Conservation (phyloP, 2,329 filamentous ascomycete species). For the Podosphaera xanthii region DNA sequence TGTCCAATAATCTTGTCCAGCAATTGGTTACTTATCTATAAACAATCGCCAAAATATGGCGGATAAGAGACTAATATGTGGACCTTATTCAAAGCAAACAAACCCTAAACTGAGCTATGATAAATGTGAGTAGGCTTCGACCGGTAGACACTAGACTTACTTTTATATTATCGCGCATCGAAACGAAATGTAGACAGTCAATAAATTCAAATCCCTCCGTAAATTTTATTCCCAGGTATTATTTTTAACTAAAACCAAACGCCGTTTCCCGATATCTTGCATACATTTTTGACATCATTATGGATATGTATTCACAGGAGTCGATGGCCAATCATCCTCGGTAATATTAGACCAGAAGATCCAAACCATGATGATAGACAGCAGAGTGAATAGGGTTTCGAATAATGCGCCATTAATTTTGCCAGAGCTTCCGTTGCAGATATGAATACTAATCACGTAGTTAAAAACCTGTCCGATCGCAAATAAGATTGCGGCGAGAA, state of each 20-base stretch:
- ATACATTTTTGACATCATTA: conserved; percentile 7
- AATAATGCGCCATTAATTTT: conserved; percentile 89
- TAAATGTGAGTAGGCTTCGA: too few species aligned
- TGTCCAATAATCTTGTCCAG: too few species aligned
- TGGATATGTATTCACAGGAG: conserved; percentile 16
- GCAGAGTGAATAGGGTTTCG: conserved; percentile 74
- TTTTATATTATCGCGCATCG: too few species aligned
- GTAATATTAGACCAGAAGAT: conserved; percentile 98
- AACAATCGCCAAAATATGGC: too few species aligned
- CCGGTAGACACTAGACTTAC: too few species aligned
- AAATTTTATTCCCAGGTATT: too few species aligned
- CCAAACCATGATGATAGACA: conserved; percentile 69
- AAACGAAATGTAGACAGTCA: too few species aligned
- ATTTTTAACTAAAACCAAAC: conserved; percentile 7
- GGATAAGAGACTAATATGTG: too few species aligned
- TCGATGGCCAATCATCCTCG: conserved; percentile 84
- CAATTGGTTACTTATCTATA: too few species aligned
- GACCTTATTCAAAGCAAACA: too few species aligned
- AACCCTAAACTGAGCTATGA: too few species aligned
- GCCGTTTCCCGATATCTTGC: conserved; percentile 9
- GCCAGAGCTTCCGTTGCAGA: conserved; percentile 62
- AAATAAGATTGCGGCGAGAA: conserved; percentile 54
- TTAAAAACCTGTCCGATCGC: conserved; percentile 89
- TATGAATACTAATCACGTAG: conserved; percentile 76
- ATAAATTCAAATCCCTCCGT: too few species aligned